These are phyloP conservation scores for Suillus paluster DNA, from an alignment of 768 basidiomycete species.

Conservation along the genomic window DNA sequence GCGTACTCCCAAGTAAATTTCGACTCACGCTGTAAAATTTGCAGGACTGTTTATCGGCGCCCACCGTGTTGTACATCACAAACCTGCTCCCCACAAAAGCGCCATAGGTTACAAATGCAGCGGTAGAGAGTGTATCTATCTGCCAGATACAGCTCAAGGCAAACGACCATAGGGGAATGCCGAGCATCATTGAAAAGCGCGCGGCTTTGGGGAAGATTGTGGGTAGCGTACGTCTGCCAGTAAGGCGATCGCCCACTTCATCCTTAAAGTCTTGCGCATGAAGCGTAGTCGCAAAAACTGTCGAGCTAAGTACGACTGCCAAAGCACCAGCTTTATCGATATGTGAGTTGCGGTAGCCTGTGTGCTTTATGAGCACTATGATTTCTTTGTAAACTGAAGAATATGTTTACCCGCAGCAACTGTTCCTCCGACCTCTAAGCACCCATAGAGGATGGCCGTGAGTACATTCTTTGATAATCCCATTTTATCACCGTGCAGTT, in stretches of 20 bases:
- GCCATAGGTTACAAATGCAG: slow-evolving; percentile 36
- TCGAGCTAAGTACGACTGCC: slow-evolving; percentile 40
- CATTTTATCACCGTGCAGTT: slow-evolving; percentile 40
- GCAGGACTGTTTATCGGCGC: slow-evolving; percentile 40
- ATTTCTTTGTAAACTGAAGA: neutral
- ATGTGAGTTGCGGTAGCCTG: slow-evolving; percentile 29
- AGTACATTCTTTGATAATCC: slow-evolving; percentile 44
- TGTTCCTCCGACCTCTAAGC: slow-evolving; percentile 42
- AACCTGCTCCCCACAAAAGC: slow-evolving; percentile 40
- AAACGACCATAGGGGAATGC: slow-evolving; percentile 43
- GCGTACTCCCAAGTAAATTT: neutral
- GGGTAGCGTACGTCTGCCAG: slow-evolving; percentile 47
- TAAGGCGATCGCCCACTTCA: slow-evolving; percentile 44
- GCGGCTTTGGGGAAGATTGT: slow-evolving; percentile 46
- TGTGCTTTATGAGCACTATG: slow-evolving; percentile 18
- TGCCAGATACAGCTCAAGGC: slow-evolving; percentile 40
- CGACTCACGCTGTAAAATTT: slow-evolving; percentile 41
- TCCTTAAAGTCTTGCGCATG: slow-evolving; percentile 56
- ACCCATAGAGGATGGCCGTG: slow-evolving; percentile 43
- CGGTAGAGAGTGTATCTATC: slow-evolving; percentile 28
- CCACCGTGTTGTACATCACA: slow-evolving; percentile 29
- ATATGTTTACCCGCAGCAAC: slow-evolving; percentile 39
- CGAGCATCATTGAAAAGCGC: slow-evolving; percentile 37
- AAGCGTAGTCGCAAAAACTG: slow-evolving; percentile 49
- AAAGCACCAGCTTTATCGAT: slow-evolving; percentile 26